phyloP scores from a whole-genome alignment of 2,329 filamentous ascomycete species.

The Penicillium sp. region DNA sequence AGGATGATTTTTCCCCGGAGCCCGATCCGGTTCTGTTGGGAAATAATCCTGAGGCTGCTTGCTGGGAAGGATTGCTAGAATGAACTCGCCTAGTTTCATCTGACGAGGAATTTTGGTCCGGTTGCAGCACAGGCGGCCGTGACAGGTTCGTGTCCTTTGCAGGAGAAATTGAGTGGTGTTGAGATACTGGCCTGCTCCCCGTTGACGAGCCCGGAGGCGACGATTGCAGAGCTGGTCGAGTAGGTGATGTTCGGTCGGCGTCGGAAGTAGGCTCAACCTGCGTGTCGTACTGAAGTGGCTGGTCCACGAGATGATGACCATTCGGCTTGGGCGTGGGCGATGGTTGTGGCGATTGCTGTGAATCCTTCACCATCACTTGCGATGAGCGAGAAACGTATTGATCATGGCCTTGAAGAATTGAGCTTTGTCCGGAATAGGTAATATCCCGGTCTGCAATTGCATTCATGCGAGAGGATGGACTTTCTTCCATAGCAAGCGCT shows the following conservation, averaged over 20 bases:
- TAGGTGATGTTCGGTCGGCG: slow-evolving; percentile 17
- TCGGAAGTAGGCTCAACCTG: slow-evolving; percentile 11
- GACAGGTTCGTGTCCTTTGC: neutral
- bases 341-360: slow-evolving; percentile 35
- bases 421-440: neutral
- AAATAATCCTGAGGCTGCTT: slow-evolving; percentile 3
- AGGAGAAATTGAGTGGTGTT: slow-evolving; percentile 2
- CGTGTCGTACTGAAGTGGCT: slow-evolving; percentile 1
- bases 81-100: slow-evolving; percentile 8
- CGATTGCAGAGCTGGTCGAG: slow-evolving; percentile 18
- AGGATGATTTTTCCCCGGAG: slow-evolving; percentile 32
- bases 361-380: slow-evolving; percentile 39
- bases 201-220: slow-evolving; percentile 25
- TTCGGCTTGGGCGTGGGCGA: slow-evolving; percentile 28
- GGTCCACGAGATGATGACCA: slow-evolving; percentile 4
- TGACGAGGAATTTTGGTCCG: slow-evolving; percentile 5
- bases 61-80: slow-evolving; percentile 16
- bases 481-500: slow-evolving; percentile 30
- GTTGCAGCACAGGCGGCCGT: slow-evolving; percentile 4
- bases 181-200: slow-evolving; percentile 8
- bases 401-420: slow-evolving; percentile 3
- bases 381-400: slow-evolving; percentile 24
- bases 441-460: slow-evolving; percentile 2
- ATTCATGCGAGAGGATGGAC: slow-evolving; percentile 12
- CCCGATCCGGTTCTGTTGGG: slow-evolving; percentile 12